Evolutionary conservation across 495 filamentous ascomycete genomes (phyloP).

Genomic region (Aspergillus mulundensis): DNA sequence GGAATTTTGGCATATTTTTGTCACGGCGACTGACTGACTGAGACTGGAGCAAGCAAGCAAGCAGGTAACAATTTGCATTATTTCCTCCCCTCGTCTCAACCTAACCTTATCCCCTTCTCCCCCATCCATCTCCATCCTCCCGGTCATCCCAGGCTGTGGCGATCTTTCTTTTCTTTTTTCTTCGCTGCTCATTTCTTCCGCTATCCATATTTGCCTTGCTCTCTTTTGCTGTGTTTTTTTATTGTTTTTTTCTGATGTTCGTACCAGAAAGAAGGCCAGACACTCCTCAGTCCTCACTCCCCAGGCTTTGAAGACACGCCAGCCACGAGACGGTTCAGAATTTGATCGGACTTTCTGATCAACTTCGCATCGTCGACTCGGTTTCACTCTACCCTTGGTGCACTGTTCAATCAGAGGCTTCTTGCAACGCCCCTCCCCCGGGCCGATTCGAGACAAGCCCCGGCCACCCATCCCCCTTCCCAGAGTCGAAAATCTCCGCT

Average conservation of each 20-base stretch:
- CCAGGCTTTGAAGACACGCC: conserved; percentile 24
- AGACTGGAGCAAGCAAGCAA: neutral
- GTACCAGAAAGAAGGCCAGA: conserved; percentile 14
- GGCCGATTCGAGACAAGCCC: conserved; percentile 15
- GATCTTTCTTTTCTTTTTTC: conserved; percentile 14
- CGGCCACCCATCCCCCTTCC: conserved; percentile 2
- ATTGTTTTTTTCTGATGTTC: conserved; percentile 13
- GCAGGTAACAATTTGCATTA: neutral
- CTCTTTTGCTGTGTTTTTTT: conserved; percentile 14
- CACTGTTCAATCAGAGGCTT: conserved; percentile 8
- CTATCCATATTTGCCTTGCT: conserved; percentile 1
- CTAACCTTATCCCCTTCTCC: conserved; percentile 7
- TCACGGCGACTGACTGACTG: neutral
- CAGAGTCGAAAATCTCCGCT: conserved; percentile 4
- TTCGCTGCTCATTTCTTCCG: conserved; percentile 5
- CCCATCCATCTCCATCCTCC: neutral
- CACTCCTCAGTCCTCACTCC: neutral
- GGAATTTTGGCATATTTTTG: neutral
- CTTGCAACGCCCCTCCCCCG: conserved; percentile 10
- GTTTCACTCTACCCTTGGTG: conserved; percentile 16
- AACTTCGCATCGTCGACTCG: conserved; percentile 1
- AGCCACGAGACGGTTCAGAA: conserved; percentile 21
- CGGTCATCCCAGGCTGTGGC: conserved; percentile 17
- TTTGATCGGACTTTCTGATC: conserved; percentile 10
- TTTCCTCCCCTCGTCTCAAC: conserved; percentile 10